Evolutionary conservation across 257 asterid species (phyloP).

Genomic region (Lavandula angustifolia): DNA sequence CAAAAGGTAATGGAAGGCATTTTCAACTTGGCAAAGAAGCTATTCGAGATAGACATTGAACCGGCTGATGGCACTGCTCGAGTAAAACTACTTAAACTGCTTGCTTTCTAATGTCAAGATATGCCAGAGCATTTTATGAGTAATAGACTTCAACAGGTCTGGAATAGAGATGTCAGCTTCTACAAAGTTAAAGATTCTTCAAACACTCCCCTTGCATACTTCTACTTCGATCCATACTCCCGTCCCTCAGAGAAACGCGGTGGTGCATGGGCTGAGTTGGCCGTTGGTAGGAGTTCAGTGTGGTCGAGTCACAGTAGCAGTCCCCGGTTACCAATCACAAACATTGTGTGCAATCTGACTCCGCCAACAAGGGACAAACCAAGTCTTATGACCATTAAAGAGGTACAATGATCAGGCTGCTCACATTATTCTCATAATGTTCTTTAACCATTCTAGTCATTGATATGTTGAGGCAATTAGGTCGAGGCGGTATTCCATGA

Average conservation of each 20-base stretch:
- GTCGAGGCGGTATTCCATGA: slow-evolving; percentile 85
- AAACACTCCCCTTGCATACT: slow-evolving; percentile 60
- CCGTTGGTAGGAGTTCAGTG: slow-evolving; percentile 64
- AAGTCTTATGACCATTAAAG: slow-evolving; percentile 83
- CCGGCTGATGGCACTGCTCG: slow-evolving; percentile 75
- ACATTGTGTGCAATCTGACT: slow-evolving; percentile 83
- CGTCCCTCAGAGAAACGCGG: slow-evolving; percentile 88
- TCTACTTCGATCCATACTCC: slow-evolving; percentile 83
- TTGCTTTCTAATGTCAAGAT: slow-evolving; percentile 2
- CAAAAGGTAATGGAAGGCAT: slow-evolving; percentile 84
- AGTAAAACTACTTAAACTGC: slow-evolving; percentile 39
- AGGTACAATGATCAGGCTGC: slow-evolving; percentile 42
- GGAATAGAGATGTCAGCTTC: slow-evolving; percentile 72
- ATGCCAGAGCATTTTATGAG: slow-evolving; percentile 19
- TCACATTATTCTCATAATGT: background rate
- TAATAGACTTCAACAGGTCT: slow-evolving; percentile 50
- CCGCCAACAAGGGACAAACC: slow-evolving; percentile 78
- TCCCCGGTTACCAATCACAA: slow-evolving; percentile 68
- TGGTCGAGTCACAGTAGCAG: slow-evolving; percentile 47
- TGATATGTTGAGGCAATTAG: slow-evolving; percentile 37
- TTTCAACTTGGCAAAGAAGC: slow-evolving; percentile 62
- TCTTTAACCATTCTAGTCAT: background rate
- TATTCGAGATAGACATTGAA: slow-evolving; percentile 63
- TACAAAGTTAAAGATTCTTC: slow-evolving; percentile 60
- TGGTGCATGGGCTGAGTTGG: slow-evolving; percentile 85